A percentile compares a stretch with the other conserved stretches of the same genome.
These are phyloP conservation scores for Gossypium anomalum DNA, from an alignment of 345 rosid species.

Conservation along the genomic window DNA sequence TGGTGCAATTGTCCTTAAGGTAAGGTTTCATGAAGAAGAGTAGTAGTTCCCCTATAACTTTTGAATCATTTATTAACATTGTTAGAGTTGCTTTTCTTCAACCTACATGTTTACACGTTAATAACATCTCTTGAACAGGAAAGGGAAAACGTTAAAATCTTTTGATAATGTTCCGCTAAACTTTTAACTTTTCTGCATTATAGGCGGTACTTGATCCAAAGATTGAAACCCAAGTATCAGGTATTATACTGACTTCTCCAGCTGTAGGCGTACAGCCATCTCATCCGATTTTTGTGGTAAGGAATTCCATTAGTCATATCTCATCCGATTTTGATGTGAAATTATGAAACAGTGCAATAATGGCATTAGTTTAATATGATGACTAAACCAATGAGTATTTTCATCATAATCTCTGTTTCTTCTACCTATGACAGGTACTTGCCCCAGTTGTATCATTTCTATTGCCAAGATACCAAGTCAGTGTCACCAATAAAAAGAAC, in stretches of 20 bases:
- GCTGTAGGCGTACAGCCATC: not conserved
- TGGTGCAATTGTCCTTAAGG: conserved; percentile 77
- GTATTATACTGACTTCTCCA: conserved; percentile 2
- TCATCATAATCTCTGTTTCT: not conserved
- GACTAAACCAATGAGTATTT: not conserved
- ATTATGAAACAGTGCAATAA: not conserved
- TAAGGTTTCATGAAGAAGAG: not conserved
- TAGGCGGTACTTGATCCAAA: not conserved
- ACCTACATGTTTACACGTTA: not conserved
- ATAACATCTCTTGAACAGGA: no score
- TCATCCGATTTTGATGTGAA: not conserved
- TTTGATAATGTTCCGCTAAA: not conserved
- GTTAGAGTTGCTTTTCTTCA: not conserved
- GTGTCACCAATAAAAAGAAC: not conserved
- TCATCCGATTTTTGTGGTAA: not conserved
- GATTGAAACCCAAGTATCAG: not conserved
- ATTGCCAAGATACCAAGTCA: not conserved
- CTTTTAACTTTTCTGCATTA: not conserved
- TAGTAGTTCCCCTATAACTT: not conserved
- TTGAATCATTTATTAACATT: not conserved
- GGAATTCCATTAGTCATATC: not conserved
- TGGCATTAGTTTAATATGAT: not conserved
- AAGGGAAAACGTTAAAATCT: no score
- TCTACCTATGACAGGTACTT: not conserved
- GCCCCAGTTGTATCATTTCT: conserved; percentile 4